phyloP scores from a whole-genome alignment of 768 basidiomycete genomes.

The Mycena metata region DNA sequence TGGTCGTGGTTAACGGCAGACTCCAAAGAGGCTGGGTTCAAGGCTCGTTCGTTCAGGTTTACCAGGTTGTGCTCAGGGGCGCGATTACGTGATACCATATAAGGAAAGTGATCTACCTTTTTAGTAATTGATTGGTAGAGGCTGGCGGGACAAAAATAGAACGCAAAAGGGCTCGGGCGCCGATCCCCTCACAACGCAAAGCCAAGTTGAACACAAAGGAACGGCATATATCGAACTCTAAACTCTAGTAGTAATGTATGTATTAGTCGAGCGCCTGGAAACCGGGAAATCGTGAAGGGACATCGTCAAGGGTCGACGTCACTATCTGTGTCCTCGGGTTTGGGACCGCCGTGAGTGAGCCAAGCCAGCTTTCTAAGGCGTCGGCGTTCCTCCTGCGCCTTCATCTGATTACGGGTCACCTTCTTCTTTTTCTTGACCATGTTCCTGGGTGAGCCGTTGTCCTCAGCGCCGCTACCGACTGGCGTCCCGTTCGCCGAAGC shows the following conservation, averaged over 20 bases:
- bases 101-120: too few relatives aligned
- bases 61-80: too few relatives aligned
- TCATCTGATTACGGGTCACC: conserved; percentile 88
- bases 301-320: conserved; percentile 50
- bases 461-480: conserved; percentile 84
- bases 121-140: too few relatives aligned
- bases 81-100: too few relatives aligned
- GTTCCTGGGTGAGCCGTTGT: conserved; percentile 55
- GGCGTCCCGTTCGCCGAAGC: conserved; percentile 83
- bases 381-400: conserved; percentile 90
- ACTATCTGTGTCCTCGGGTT: conserved; percentile 87
- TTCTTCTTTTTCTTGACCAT: conserved; percentile 89
- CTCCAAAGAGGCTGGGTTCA: too few relatives aligned
- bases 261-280: conserved; percentile 3
- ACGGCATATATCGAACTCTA: conserved; percentile 18
- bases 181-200: too few relatives aligned
- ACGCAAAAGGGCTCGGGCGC: too few relatives aligned
- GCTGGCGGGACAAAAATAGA: too few relatives aligned
- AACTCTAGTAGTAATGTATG: conserved; percentile 30
- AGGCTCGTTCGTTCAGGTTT: too few relatives aligned
- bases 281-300: neutral
- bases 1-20: too few relatives aligned
- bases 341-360: conserved; percentile 86
- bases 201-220: conserved; percentile 3
- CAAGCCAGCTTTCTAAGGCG: conserved; percentile 84